Base-by-base conservation (phyloP, 2,329 filamentous ascomycete genomes). In the Zasmidium cellare region DNA sequence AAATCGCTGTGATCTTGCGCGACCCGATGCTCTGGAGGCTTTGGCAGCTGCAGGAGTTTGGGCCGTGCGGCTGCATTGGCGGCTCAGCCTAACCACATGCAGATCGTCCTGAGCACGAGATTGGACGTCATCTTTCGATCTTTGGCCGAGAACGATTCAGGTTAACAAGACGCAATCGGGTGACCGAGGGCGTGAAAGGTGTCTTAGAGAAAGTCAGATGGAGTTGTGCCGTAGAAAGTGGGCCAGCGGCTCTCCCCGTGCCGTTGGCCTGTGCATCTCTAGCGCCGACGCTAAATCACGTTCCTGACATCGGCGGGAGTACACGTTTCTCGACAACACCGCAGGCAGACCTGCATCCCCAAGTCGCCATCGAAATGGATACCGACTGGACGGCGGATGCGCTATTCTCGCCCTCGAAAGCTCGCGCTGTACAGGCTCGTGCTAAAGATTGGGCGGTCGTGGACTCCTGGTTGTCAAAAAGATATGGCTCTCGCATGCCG, bases 391-490 rank as follows among this genome's bases (percentile, higher is more conserved):
- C 70, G n/a, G 69, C 69, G 23, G 62, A 73, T 16, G 77, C 82
- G 24, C 77, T 85, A 46, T 81, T 84, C 64, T 87, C 84, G 2
- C 84, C 84, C 5, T 83, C 83, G 6, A 86, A 86, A 72, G 83
- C 84, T 20, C 88, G 91, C 58, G 87, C 89, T 60, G 89, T 91
- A 65, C 89, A 90, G 61, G 89, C 89, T 12, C 87, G 89, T 62
- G 90, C 91, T 48, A 92, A 93, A 71, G 92, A 97, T 75, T 97
- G 93, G 93, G 87, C 87, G 55, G 91, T 90, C 65, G 84, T 97
- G 65, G 91, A 96, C 75, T 80, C 80, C 67, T 97, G 93, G 92
- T 84, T 97, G 9, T 80, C 82, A 47, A 82, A 84, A 58, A 89
- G 89, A 69, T 90, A 89, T 65, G 80, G 82, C 46, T 82, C 84